phyloP scores from a whole-genome alignment of 2,329 filamentous ascomycete species.

The Colletotrichum viniferum region DNA sequence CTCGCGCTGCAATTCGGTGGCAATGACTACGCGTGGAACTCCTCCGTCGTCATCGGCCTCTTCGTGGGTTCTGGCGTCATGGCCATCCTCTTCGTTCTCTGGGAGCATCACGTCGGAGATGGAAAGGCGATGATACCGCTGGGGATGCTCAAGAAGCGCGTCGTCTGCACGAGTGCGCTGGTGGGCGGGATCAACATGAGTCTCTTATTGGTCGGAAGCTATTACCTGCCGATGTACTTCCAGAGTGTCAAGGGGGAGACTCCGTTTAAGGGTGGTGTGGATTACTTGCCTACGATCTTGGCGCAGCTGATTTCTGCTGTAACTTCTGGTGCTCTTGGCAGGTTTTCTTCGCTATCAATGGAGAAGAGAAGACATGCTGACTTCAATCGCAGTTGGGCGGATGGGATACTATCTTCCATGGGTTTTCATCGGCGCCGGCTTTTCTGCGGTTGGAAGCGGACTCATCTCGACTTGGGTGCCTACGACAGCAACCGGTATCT shows the following conservation, averaged over 20 bases:
- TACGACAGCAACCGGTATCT: constrained; percentile 34
- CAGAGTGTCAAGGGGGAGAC: constrained; percentile 48
- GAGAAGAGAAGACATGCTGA: background rate
- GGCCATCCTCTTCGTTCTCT: constrained; percentile 38
- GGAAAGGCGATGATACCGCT: constrained; percentile 52
- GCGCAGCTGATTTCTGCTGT: constrained; percentile 40
- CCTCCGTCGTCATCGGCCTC: constrained; percentile 41
- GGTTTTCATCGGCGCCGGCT: constrained; percentile 36
- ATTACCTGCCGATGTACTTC: constrained; percentile 57
- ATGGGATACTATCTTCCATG: constrained; percentile 24
- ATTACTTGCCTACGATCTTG: constrained; percentile 45
- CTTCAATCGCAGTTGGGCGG: constrained; percentile 28
- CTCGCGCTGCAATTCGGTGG: constrained; percentile 51
- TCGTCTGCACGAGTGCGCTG: constrained; percentile 45
- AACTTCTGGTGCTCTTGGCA: constrained; percentile 35
- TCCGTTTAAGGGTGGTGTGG: constrained; percentile 40
- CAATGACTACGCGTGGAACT: constrained; percentile 42
- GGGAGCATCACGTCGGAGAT: constrained; percentile 48
- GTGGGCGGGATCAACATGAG: constrained; percentile 48
- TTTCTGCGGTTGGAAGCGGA: constrained; percentile 40
- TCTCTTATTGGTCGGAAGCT: constrained; percentile 48
- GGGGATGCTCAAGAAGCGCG: constrained; percentile 45
- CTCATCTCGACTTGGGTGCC: constrained; percentile 41
- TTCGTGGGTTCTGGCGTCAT: constrained; percentile 40
- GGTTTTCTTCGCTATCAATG: too few species aligned